These are phyloP conservation scores for Termitomyces sp. DNA, from an alignment of 768 basidiomycete genomes.

Conservation along the genomic window DNA sequence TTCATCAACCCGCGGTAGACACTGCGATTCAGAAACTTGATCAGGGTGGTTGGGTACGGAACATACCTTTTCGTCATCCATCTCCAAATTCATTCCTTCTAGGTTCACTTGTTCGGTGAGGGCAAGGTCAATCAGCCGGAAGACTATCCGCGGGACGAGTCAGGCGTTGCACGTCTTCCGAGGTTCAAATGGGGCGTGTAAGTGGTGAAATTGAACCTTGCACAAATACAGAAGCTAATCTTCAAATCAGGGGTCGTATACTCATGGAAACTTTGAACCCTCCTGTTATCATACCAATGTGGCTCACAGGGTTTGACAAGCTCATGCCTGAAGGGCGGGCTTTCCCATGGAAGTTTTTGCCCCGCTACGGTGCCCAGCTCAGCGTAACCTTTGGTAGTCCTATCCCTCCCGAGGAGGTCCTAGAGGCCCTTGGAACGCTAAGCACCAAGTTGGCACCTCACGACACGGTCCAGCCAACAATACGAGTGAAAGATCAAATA, in stretches of 20 bases:
- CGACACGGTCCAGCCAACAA: too few relatives aligned
- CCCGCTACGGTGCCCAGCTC: conserved; percentile 59
- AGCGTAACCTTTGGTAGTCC: conserved; percentile 82
- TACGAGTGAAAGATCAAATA: too few relatives aligned
- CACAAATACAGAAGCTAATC: conserved; percentile 3
- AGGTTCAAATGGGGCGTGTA: conserved; percentile 97
- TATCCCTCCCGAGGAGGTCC: conserved; percentile 42
- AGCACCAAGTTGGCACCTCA: neutral
- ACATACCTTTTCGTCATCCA: conserved; percentile 4
- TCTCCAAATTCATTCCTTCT: neutral
- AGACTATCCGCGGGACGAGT: conserved; percentile 38
- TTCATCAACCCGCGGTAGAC: conserved; percentile 86
- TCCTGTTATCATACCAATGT: conserved; percentile 89
- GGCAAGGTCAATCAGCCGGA: conserved; percentile 80
- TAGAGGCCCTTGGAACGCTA: conserved; percentile 14
- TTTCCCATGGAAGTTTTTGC: conserved; percentile 71
- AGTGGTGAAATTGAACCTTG: conserved; percentile 30
- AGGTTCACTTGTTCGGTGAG: conserved; percentile 92
- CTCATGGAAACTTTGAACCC: conserved; percentile 57
- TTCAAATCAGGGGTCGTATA: conserved; percentile 65
- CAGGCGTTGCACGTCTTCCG: conserved; percentile 50
- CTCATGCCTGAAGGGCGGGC: conserved; percentile 86
- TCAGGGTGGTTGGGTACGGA: conserved; percentile 79
- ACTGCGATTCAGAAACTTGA: conserved; percentile 78
- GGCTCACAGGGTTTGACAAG: conserved; percentile 83